Conservation (phyloP, 164 flowering plant genomes). For the Sextonia rubra region DNA sequence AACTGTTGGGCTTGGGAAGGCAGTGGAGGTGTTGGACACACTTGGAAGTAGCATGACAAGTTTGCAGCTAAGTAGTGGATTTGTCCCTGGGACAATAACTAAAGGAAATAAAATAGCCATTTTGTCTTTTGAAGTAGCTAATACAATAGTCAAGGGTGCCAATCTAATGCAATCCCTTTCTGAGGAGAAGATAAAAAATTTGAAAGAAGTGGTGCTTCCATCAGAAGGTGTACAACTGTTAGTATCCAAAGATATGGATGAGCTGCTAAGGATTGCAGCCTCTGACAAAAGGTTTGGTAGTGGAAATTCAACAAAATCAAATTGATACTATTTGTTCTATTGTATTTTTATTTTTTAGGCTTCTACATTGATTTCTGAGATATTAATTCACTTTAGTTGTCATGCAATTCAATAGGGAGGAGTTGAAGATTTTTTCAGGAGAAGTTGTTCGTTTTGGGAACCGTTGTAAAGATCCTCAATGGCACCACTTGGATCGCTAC, state of each 20-base stretch:
- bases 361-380: not conserved
- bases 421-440: slow-evolving; percentile 68
- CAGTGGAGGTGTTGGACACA: slow-evolving; percentile 86
- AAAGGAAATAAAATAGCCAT: slow-evolving; percentile 78
- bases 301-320: not conserved
- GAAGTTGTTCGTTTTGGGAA: slow-evolving; percentile 94
- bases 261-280: slow-evolving; percentile 74
- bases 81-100: slow-evolving; percentile 59
- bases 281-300: slow-evolving; percentile 74
- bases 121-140: slow-evolving; percentile 89
- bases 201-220: slow-evolving; percentile 70
- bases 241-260: slow-evolving; percentile 71
- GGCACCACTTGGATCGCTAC: slow-evolving; percentile 85
- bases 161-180: slow-evolving; percentile 84
- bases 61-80: slow-evolving; percentile 58
- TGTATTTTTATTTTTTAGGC: not conserved
- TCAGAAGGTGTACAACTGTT: slow-evolving; percentile 79
- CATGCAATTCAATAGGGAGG: slow-evolving; percentile 51
- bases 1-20: slow-evolving; percentile 77
- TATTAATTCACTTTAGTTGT: slow-evolving; percentile 6
- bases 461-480: slow-evolving; percentile 94
- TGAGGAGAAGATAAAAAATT: slow-evolving; percentile 55
- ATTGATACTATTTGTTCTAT: not conserved
- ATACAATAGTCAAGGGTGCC: slow-evolving; percentile 85
- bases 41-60: slow-evolving; percentile 92